Conservation (phyloP, 2,329 filamentous ascomycete species). For the Neoarthrinium moseri region DNA sequence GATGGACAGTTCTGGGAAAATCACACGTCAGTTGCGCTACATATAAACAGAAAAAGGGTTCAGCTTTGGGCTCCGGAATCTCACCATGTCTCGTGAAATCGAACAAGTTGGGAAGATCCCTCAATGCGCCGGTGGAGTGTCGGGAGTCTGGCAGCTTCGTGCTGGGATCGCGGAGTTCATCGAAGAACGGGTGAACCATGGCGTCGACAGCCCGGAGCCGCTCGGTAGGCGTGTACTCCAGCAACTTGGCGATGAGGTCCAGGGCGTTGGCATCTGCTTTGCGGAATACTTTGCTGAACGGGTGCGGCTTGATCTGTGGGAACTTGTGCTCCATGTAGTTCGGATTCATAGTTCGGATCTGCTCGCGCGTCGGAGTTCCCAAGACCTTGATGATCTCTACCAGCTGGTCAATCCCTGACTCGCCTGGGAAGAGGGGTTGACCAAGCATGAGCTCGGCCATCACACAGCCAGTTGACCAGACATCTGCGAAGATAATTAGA, state of each 20-base stretch:
- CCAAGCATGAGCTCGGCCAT: conserved; percentile 99
- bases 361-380: conserved; percentile 92
- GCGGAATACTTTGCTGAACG: conserved; percentile 98
- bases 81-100: conserved; percentile 92
- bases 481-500: conserved; percentile 59
- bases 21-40: conserved; percentile 6
- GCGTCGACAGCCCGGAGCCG: conserved; percentile 90
- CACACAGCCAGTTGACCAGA: conserved; percentile 98
- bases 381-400: conserved; percentile 99
- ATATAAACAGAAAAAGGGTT: conserved; percentile 14
- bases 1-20: conserved; percentile 83
- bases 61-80: conserved; percentile 32
- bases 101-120: conserved; percentile 85
- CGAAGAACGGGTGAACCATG: conserved; percentile 98
- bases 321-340: conserved; percentile 99
- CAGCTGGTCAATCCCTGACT: conserved; percentile 96
- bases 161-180: conserved; percentile 88
- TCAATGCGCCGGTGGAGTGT: conserved; percentile 75
- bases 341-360: conserved; percentile 99
- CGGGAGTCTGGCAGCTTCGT: conserved; percentile 93
- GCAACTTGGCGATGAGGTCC: conserved; percentile 86
- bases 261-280: conserved; percentile 93
- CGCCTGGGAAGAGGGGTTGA: conserved; percentile 94
- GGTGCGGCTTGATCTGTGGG: conserved; percentile 98
- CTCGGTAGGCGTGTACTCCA: conserved; percentile 97